Percentiles rank a stretch among this genome's conserved stretches.
phyloP scores from a whole-genome alignment of 139 green algal species.

The Edaphochlamys debaryana region DNA sequence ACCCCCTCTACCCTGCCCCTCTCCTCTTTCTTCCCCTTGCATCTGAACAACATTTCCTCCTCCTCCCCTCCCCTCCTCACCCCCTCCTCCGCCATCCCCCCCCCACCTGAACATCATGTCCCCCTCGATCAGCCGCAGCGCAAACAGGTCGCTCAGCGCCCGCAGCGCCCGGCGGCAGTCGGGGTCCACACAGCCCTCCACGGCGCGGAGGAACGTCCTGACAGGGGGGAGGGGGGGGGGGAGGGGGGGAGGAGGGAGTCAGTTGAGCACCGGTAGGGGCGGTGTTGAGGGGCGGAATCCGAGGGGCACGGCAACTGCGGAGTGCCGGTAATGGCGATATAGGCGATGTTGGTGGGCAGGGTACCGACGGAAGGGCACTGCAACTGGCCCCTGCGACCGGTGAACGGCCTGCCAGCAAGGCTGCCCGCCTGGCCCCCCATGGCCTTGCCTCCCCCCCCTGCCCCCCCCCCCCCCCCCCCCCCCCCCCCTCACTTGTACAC shows the following conservation, averaged over 20 bases:
- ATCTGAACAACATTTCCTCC: too few relatives aligned
- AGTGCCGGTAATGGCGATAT: too few relatives aligned
- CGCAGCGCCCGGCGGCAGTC: constrained; percentile 73
- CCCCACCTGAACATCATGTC: constrained; percentile 70
- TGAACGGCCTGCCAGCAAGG: too few relatives aligned
- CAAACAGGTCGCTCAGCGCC: constrained; percentile 84
- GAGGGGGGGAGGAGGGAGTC: not conserved
- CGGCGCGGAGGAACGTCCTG: constrained; percentile 62
- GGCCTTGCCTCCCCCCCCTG: not conserved
- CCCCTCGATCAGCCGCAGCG: constrained; percentile 75
- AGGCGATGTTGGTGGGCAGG: too few relatives aligned
- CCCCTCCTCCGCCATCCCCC: not conserved
- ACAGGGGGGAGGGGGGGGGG: not conserved
- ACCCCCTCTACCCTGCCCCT: too few relatives aligned
- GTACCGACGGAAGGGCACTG: too few relatives aligned
- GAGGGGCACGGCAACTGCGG: too few relatives aligned
- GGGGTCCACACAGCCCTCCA: constrained; percentile 70
- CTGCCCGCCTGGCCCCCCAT: not conserved
- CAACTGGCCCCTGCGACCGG: too few relatives aligned
- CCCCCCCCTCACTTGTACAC: constrained; percentile 40
- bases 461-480: not conserved
- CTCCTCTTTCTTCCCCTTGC: too few relatives aligned
- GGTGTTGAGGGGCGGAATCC: too few relatives aligned
- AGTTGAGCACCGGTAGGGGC: too few relatives aligned
- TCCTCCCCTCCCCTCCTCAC: not conserved